Percentiles rank a stretch among this genome's conserved stretches.
Conservation (phyloP, 306 rosid genomes). For the Corylus americana region DNA sequence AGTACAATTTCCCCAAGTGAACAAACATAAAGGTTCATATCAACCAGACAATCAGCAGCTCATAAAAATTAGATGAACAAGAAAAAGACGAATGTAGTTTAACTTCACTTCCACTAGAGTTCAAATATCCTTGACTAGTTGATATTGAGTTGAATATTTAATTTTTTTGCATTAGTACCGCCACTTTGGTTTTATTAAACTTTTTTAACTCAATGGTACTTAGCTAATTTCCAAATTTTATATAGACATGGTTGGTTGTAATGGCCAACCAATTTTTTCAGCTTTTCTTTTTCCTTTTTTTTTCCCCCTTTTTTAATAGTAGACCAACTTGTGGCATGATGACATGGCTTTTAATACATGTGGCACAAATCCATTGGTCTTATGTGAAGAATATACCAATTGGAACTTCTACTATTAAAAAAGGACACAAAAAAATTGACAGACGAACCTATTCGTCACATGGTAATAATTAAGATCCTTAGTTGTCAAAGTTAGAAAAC, state of each 20-base stretch:
- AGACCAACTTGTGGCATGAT: background rate
- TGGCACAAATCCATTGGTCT: too few species aligned
- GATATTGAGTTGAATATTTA: background rate
- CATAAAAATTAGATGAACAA: background rate
- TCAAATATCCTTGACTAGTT: background rate
- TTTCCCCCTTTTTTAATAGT: background rate
- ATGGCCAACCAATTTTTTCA: background rate
- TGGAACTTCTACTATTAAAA: too few species aligned
- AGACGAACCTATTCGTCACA: too few species aligned
- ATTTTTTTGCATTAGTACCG: background rate
- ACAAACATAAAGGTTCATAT: background rate
- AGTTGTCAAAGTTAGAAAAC: too few species aligned
- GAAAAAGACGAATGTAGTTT: background rate
- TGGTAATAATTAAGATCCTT: too few species aligned
- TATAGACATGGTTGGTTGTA: too few species aligned
- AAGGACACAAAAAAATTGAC: too few species aligned
- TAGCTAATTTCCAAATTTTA: background rate
- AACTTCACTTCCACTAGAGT: background rate
- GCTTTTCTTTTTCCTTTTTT: background rate
- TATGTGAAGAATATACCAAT: too few species aligned
- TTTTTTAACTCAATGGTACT: background rate
- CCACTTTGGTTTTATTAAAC: background rate
- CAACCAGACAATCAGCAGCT: background rate
- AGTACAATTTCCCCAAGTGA: background rate
- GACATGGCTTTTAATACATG: background rate